phyloP scores from a whole-genome alignment of 352 stramenopile genomes.

The Pythium aquatile region DNA sequence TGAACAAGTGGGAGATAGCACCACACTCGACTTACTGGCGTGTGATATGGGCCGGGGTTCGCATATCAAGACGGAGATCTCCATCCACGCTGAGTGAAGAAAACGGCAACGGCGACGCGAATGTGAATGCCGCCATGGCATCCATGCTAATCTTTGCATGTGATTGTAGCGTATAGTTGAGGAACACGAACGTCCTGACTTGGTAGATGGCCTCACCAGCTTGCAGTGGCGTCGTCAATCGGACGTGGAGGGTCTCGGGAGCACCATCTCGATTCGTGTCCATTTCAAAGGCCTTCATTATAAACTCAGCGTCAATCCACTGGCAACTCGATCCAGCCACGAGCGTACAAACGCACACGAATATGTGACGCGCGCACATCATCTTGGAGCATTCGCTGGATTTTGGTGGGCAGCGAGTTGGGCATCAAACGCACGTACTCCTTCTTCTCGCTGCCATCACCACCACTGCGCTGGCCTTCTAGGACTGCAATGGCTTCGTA shows the following conservation, averaged over 20 bases:
- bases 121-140: constrained; percentile 37
- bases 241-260: constrained; percentile 54
- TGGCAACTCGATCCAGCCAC: not conserved
- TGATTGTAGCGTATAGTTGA: constrained; percentile 59
- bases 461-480: constrained; percentile 37
- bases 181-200: constrained; percentile 44
- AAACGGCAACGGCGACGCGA: constrained; percentile 39
- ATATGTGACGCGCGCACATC: constrained; percentile 37
- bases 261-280: constrained; percentile 53
- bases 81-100: constrained; percentile 48
- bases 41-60: constrained; percentile 42
- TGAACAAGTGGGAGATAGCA: not conserved
- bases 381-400: constrained; percentile 46
- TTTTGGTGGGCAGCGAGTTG: constrained; percentile 39
- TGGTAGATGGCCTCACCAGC: constrained; percentile 49
- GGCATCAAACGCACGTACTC: constrained; percentile 33
- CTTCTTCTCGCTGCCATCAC: constrained; percentile 1
- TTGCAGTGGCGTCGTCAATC: constrained; percentile 43
- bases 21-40: constrained; percentile 30
- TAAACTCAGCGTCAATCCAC: not conserved
- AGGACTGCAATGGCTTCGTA: constrained; percentile 65
- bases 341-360: constrained; percentile 29
- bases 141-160: constrained; percentile 70
- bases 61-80: constrained; percentile 57
- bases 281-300: constrained; percentile 35